phyloP scores from a whole-genome alignment of 164 flowering plant genomes.

The Piper betle region DNA sequence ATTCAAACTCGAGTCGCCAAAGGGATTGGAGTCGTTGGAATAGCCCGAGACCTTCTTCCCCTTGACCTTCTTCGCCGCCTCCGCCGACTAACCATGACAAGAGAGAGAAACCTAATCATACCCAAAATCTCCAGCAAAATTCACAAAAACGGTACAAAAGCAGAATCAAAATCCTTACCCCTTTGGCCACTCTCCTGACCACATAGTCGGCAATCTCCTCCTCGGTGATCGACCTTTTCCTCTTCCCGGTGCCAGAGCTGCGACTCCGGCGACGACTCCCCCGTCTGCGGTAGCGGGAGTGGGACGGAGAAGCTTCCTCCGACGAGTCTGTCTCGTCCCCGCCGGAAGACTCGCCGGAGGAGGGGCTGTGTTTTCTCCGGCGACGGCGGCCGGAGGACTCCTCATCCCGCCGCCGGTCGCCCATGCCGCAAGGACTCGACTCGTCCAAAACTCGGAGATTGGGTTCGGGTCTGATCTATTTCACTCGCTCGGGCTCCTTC shows the following conservation, averaged over 20 bases:
- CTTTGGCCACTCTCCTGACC: conserved; percentile 70
- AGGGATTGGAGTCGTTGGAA: conserved; percentile 89
- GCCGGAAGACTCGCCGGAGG: neutral
- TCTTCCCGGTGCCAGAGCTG: conserved; percentile 3
- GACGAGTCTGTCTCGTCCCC: neutral
- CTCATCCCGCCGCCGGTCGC: neutral
- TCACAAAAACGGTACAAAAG: neutral
- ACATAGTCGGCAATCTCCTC: conserved; percentile 61
- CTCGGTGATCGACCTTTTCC: conserved; percentile 34
- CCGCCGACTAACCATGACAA: conserved; percentile 34
- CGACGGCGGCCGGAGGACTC: neutral
- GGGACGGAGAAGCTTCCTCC: neutral
- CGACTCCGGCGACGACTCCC: neutral
- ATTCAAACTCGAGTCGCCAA: conserved; percentile 84
- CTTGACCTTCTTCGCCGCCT: conserved; percentile 71
- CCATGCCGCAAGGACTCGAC: neutral
- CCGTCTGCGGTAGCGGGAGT: neutral
- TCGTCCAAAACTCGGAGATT: too few species aligned
- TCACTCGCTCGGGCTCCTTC: too few species aligned
- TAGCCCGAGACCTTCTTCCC: conserved; percentile 68
- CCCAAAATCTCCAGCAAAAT: neutral
- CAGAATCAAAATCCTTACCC: conserved; percentile 23
- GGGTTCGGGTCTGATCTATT: too few species aligned
- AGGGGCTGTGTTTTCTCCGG: neutral
- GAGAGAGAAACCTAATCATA: neutral